These are phyloP conservation scores for Trametes pubescens DNA, from an alignment of 1,284 basidiomycete species.

Conservation along the genomic window DNA sequence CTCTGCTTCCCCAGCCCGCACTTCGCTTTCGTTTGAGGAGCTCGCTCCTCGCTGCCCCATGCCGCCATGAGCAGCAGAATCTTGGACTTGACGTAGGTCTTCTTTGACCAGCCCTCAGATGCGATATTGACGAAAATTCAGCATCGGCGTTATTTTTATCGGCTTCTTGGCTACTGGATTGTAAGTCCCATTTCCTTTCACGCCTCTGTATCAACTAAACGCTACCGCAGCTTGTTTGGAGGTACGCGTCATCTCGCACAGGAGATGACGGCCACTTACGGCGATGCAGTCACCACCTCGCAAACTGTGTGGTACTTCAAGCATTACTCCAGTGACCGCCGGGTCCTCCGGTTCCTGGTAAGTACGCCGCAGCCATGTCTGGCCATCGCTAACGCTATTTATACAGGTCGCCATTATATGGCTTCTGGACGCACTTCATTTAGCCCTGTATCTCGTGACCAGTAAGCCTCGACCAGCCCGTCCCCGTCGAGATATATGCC, in stretches of 20 bases:
- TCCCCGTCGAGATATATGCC: background rate
- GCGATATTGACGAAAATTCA: background rate
- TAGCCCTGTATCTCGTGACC: constrained; percentile 14
- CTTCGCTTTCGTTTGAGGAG: constrained; percentile 7
- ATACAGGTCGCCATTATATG: constrained; percentile 7
- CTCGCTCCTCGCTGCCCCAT: constrained; percentile 13
- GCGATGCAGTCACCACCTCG: constrained; percentile 15
- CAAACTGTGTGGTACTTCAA: constrained; percentile 25
- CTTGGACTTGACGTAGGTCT: constrained; percentile 14
- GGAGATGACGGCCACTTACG: background rate
- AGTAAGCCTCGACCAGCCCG: constrained; percentile 5
- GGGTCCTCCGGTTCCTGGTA: constrained; percentile 17
- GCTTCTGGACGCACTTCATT: constrained; percentile 12
- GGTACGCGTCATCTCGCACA: background rate
- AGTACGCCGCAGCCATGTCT: background rate
- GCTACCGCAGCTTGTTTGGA: constrained; percentile 9
- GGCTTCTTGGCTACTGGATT: constrained; percentile 15
- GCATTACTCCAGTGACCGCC: constrained; percentile 25
- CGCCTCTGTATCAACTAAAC: background rate
- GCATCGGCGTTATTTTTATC: constrained; percentile 16
- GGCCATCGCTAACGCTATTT: background rate
- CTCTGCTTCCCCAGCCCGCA: background rate
- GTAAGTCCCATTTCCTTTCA: background rate
- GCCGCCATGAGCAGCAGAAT: constrained; percentile 7
- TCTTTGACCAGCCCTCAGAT: background rate